phyloP scores from a whole-genome alignment of 108 stramenopile species.

The Stephanodiscus minutulus region DNA sequence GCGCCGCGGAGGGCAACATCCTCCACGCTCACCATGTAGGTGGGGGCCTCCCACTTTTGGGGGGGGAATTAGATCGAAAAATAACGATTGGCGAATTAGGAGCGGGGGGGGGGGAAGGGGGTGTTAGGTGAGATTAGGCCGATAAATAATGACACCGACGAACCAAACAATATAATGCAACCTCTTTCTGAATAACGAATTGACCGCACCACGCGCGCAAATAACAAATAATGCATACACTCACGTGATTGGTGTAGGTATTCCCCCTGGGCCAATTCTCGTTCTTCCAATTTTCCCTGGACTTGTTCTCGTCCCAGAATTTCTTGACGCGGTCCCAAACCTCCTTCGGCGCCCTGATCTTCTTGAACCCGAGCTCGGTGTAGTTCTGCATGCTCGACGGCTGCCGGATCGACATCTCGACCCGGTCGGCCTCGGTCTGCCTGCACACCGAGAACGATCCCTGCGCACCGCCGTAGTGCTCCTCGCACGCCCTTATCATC shows the following conservation, averaged over 20 bases:
- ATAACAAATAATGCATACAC: neutral
- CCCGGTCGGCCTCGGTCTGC: slow-evolving; percentile 68
- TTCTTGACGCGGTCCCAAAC: slow-evolving; percentile 62
- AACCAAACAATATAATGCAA: neutral
- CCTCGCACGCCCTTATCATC: slow-evolving; percentile 61
- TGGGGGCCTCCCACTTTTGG: slow-evolving; percentile 56
- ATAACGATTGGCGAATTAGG: neutral
- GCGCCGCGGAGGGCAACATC: slow-evolving; percentile 61
- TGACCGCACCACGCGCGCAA: neutral
- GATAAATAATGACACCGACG: neutral
- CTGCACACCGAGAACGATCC: slow-evolving; percentile 31
- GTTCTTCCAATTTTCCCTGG: slow-evolving; percentile 32
- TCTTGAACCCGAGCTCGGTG: slow-evolving; percentile 65
- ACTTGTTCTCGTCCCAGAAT: slow-evolving; percentile 76
- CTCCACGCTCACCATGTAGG: slow-evolving; percentile 76
- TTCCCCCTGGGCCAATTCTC: slow-evolving; percentile 75
- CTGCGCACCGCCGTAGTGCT: slow-evolving; percentile 57
- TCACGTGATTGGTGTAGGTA: slow-evolving; percentile 78
- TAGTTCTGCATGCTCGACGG: slow-evolving; percentile 78
- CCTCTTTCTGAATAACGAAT: slow-evolving; percentile 18
- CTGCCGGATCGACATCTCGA: slow-evolving; percentile 81
- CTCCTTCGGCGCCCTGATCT: slow-evolving; percentile 60
- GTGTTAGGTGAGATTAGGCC: neutral
- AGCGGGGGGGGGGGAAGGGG: neutral
- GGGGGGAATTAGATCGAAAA: neutral